Evolutionary conservation across 2,329 filamentous ascomycete species (phyloP), one percentile per base, ranked within the genome.

Genomic region (Rhytidhysteron rufulum): DNA sequence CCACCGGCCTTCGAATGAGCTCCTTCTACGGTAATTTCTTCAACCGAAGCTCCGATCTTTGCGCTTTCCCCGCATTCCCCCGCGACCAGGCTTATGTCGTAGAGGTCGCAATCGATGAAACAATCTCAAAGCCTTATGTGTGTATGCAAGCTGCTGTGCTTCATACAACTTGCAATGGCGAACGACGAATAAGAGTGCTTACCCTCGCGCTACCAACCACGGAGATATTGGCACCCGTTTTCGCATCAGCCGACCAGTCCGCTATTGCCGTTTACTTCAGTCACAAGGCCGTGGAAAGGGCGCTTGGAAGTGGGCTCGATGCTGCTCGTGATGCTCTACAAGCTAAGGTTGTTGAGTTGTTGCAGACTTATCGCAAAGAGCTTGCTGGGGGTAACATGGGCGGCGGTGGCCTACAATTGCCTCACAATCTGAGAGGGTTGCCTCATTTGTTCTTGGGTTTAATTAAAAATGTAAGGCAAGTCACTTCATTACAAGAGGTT

Each of bases 11-110:
- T 43, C 83, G 93, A 39, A 97, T 97, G 86, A 95, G 84, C 71
- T 90, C 91, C 2, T 98, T 98, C 70, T 98, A 97, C 67, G 93
- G 93, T 53, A 98, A 98, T 72, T 98, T 98, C 70, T 98, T 98
- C 77, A 98, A 97, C 73, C 81, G 93, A 54, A 95, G 88, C 63
- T 96, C 90, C 13, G 93, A 98, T 70, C 80, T 98, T 22, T 97
- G 93, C 65, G 93, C 93, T 10, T 98, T 98, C 77, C 93, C 93
- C 2, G 90, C 93, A 0, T 97, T 98, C 74, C 93, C 93, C 22
- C 85, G 93, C 61, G 93, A 98, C 58, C 93, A 98, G 66, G 89
- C 87, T 48, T 97, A 97, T 62, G 93, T 97, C 31, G 91, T 98
- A 16, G 93, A 98, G 67, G 94, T 98, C 40, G 90, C 93, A 11